These are phyloP conservation scores for Coniochaeta sp. DNA, from an alignment of 2,329 filamentous ascomycete species.

Conservation along the genomic window DNA sequence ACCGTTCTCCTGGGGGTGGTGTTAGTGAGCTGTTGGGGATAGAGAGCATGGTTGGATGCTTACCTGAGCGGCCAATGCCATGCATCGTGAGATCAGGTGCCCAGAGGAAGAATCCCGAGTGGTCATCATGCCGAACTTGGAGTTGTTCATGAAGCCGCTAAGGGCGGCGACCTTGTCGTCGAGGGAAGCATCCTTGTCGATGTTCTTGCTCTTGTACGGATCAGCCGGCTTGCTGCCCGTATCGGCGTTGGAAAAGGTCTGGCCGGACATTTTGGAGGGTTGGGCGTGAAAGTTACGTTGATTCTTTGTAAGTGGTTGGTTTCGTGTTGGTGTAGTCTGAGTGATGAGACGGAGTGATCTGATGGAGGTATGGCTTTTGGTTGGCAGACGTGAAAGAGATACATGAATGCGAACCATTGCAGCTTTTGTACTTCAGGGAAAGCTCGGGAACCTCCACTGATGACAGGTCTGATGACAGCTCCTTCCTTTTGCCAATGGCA, in stretches of 20 bases:
- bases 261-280: slow-evolving; percentile 4
- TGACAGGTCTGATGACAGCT: neutral
- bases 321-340: slow-evolving; percentile 3
- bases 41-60: slow-evolving; percentile 8
- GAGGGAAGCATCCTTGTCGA: slow-evolving; percentile 54
- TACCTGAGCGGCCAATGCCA: slow-evolving; percentile 78
- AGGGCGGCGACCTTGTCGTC: slow-evolving; percentile 74
- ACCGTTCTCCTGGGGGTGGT: slow-evolving; percentile 55
- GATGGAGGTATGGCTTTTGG: neutral
- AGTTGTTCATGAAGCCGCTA: slow-evolving; percentile 58
- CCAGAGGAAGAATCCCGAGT: slow-evolving; percentile 61
- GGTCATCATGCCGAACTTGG: slow-evolving; percentile 88
- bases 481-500: neutral
- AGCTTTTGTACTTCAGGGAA: neutral
- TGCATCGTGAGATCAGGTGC: slow-evolving; percentile 71
- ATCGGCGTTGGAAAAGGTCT: slow-evolving; percentile 48
- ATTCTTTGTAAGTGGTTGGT: neutral
- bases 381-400: neutral
- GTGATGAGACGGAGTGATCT: too few species aligned
- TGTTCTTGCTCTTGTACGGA: slow-evolving; percentile 70
- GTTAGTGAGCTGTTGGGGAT: neutral
- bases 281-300: neutral
- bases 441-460: too few species aligned
- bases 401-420: neutral
- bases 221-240: slow-evolving; percentile 60